Evolutionary conservation across 2,329 filamentous ascomycete genomes (phyloP), one percentile per base, ranked within the genome.

Genomic region (Pseudocercospora macadamiae): DNA sequence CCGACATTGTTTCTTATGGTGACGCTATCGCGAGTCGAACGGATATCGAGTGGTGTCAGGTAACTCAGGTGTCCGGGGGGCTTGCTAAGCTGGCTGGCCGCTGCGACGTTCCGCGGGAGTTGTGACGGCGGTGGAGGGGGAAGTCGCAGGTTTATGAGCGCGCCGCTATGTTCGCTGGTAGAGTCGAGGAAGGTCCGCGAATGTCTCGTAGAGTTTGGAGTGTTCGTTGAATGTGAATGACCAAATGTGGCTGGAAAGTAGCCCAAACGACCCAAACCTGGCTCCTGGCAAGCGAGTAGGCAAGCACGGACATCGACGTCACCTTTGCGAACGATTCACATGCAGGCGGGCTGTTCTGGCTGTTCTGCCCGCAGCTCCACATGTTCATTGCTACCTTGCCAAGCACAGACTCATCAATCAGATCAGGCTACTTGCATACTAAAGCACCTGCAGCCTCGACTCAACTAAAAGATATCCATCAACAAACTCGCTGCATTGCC

Each of bases 1-100:
- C 89, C 70, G 93, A 96, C 95, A 97, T 97, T 79, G 72, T 84
- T 23, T 23, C 47, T 32, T 49, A 49, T 30, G 49, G 59, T 54
- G 49, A 21, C 21, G 54, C 26, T 42, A 30, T 47, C 51, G 48
- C 36, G 54, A 44, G 42, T 34, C 32, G n/a, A n/a, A n/a, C n/a
- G 30, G 53, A 56, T 42, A 26, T 56, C 18, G 28, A 55, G 36
- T 47, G 30, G 21, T 39, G n/a, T n/a, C n/a, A n/a, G n/a, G n/a
- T n/a, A n/a, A n/a, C n/a, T n/a, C n/a, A n/a, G n/a, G n/a, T n/a
- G n/a, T n/a, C n/a, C n/a, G n/a, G n/a, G 28, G 44, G 49, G 32
- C 52, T 57, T 45, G 52, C 34, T 51, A 52, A 53, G 42, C 51
- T 58, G 51, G 32, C 42, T 36, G 34, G 34, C 10, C 39, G 54